phyloP scores from a whole-genome alignment of 768 basidiomycete genomes.

The Multifurca ochricompacta region DNA sequence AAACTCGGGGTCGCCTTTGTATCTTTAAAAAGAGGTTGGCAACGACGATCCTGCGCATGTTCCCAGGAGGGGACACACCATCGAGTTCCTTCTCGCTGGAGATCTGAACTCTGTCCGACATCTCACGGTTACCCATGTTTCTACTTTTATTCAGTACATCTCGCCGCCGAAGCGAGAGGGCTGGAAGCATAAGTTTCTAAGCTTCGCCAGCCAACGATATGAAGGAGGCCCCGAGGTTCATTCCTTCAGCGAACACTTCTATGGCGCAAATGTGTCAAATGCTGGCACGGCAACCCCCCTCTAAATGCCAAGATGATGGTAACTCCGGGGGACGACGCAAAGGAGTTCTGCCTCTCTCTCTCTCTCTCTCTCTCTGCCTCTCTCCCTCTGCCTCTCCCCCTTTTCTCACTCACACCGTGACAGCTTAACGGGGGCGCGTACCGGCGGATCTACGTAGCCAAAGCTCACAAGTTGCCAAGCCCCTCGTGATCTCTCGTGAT shows the following conservation, averaged over 20 bases:
- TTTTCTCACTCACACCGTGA: background rate
- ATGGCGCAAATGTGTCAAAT: slow-evolving; percentile 10
- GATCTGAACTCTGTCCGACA: slow-evolving; percentile 10
- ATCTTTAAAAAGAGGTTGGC: slow-evolving; percentile 15
- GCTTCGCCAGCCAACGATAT: slow-evolving; percentile 15
- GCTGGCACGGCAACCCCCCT: slow-evolving; percentile 13
- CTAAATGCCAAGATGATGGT: slow-evolving; percentile 13
- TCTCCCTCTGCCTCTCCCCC: background rate
- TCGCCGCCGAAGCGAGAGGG: slow-evolving; percentile 15
- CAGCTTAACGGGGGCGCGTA: slow-evolving; percentile 12
- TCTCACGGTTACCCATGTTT: slow-evolving; percentile 7
- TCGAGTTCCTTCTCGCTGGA: slow-evolving; percentile 12
- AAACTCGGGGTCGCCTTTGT: background rate
- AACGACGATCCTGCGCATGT: slow-evolving; percentile 9
- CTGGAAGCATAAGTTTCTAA: slow-evolving; percentile 7
- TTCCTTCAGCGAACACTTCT: slow-evolving; percentile 12
- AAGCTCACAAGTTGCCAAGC: slow-evolving; percentile 7
- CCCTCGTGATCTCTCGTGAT: slow-evolving; percentile 18
- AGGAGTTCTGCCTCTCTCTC: background rate
- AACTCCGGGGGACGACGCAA: slow-evolving; percentile 15
- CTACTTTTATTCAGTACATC: slow-evolving; percentile 13
- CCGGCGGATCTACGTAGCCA: slow-evolving; percentile 19
- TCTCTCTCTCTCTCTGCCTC: background rate
- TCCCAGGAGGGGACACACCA: slow-evolving; percentile 9
- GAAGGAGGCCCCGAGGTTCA: slow-evolving; percentile 8